Conservation (phyloP, 495 filamentous ascomycete genomes). For the Apodospora peruviana region DNA sequence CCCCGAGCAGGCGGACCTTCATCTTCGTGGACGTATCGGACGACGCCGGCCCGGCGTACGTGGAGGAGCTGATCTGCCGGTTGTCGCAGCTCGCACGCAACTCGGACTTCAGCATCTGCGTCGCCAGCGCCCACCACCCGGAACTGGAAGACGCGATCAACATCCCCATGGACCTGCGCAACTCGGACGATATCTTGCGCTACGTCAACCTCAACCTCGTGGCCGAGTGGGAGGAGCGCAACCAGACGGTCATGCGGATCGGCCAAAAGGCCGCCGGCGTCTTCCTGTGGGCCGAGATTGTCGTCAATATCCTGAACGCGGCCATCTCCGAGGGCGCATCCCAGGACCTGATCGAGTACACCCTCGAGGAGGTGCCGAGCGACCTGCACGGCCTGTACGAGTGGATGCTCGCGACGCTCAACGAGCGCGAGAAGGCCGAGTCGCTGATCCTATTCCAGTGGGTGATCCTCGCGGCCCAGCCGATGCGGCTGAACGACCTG, state of each 20-base stretch:
- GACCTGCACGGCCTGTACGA: conserved; percentile 34
- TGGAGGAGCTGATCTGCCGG: conserved; percentile 25
- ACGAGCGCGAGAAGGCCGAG: conserved; percentile 28
- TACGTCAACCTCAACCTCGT: conserved; percentile 29
- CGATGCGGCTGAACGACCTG: conserved; percentile 32
- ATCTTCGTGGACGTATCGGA: conserved; percentile 31
- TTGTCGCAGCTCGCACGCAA: conserved; percentile 28
- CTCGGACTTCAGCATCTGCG: conserved; percentile 34
- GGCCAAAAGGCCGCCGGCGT: conserved; percentile 26
- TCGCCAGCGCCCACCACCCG: conserved; percentile 24
- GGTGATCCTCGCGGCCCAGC: conserved; percentile 30
- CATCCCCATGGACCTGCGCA: conserved; percentile 28
- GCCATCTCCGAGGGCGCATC: conserved; percentile 29
- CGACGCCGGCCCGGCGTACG: conserved; percentile 20
- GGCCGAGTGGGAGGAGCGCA: conserved; percentile 30
- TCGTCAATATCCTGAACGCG: conserved; percentile 33
- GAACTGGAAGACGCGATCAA: conserved; percentile 20
- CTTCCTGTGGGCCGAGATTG: conserved; percentile 35
- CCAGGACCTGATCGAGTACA: conserved; percentile 29
- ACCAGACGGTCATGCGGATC: conserved; percentile 17
- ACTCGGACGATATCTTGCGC: conserved; percentile 28
- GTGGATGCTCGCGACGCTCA: conserved; percentile 29
- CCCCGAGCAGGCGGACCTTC: conserved; percentile 25
- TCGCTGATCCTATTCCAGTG: conserved; percentile 31
- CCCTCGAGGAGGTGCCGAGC: conserved; percentile 27